Evolutionary conservation across 495 filamentous ascomycete genomes (phyloP).

Genomic region (Aspergillus incahuasiensis): DNA sequence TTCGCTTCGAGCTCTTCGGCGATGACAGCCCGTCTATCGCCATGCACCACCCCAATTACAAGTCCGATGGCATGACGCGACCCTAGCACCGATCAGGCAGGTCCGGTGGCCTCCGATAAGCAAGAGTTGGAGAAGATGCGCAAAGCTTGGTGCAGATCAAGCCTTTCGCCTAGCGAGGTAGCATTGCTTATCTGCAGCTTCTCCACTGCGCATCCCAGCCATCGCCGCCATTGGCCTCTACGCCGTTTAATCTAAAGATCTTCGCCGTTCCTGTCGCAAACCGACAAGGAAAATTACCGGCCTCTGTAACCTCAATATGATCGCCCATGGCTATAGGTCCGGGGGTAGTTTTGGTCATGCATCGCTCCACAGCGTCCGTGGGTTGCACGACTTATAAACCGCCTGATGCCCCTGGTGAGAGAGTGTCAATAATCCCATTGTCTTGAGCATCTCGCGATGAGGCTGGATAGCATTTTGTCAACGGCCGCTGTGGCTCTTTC

Average conservation of each 20-base stretch:
- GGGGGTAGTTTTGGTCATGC: background rate
- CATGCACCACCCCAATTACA: too few species aligned
- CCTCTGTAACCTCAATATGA: background rate
- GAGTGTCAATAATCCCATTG: background rate
- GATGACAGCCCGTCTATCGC: too few species aligned
- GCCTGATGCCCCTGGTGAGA: background rate
- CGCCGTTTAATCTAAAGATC: background rate
- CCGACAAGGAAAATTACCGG: background rate
- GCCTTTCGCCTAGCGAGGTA: slow-evolving; percentile 1
- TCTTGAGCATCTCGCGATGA: slow-evolving; percentile 24
- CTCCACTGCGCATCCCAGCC: background rate
- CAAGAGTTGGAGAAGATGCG: too few species aligned
- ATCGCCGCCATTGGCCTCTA: background rate
- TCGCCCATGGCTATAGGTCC: background rate
- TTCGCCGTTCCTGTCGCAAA: background rate
- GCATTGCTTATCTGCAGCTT: background rate
- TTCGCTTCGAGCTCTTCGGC: too few species aligned
- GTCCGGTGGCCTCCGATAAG: too few species aligned
- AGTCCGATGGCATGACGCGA: too few species aligned
- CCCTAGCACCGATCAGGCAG: too few species aligned
- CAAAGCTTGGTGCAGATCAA: background rate
- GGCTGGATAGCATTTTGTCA: slow-evolving; percentile 19
- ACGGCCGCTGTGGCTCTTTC: slow-evolving; percentile 24
- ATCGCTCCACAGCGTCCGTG: background rate
- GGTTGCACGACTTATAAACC: background rate